Evolutionary conservation across 176 grass and related monocot species (phyloP), one percentile per base, ranked within the genome.

Genomic region (Areca catechu): DNA sequence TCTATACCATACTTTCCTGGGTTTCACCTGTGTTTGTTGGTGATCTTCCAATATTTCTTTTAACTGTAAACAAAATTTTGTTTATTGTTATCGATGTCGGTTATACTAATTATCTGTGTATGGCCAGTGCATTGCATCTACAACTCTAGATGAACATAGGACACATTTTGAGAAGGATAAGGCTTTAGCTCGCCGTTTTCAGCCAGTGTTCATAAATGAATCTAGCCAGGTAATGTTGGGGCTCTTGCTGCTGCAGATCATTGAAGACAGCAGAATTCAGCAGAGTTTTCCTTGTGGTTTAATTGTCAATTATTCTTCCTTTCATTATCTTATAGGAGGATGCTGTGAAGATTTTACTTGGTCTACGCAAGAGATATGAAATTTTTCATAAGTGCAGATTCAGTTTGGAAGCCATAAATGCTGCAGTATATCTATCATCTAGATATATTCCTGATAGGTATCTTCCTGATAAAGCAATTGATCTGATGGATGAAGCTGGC

Each of bases 161-260:
- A 75, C 75, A 71, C 93, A 98, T 85, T 92, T 98, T 75, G 88
- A 92, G 50, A 98, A 98, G 81, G 93, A 98, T 72, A 98, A 98
- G 70, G 93, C 93, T 81, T 92, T 98, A 71, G 84, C 84, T 50
- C 87, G 87, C 30, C 75, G 93, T 43, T 98, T 98, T 69, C 87
- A 92, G 54, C 87, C 84, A 37, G 81, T 98, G 71, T 80, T 89
- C 21, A 81, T 92, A 71, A 58, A 80, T 71, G 87, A 98, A 62
- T 81, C 93, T 67, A 92, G 76, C 72, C 81, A 92, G 84, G 87
- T 98, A 85, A 7, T 34, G 19, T n/a, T 43, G 25, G 51, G 34
- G 12, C 34, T 67, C 25, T 30, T 29, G 24, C 18, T 43, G 15
- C 18, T 15, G 24, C n/a, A n/a, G 15, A 4, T 34, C 7, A 1